A percentile compares a stretch with the other conserved stretches of the same genome.
These are phyloP conservation scores for Hyaloscypha bicolor DNA, from an alignment of 495 filamentous ascomycete genomes.

Conservation along the genomic window DNA sequence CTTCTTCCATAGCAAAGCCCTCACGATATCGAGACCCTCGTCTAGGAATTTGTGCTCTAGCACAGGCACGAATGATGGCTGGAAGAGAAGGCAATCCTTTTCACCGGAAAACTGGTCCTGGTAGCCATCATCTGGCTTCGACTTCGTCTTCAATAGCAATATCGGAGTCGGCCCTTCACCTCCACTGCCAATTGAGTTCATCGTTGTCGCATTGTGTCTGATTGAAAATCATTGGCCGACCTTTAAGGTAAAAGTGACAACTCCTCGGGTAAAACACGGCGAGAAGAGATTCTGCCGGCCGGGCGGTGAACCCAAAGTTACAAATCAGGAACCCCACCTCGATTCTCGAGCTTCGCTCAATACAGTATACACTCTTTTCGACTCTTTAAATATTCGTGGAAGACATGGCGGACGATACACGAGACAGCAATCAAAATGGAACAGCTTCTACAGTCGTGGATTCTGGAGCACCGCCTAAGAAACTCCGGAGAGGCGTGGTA, in stretches of 20 bases:
- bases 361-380: slow-evolving; percentile 1
- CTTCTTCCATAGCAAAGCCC: slow-evolving; percentile 37
- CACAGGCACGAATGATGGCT: slow-evolving; percentile 79
- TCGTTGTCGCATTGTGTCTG: slow-evolving; percentile 22
- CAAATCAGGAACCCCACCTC: neutral
- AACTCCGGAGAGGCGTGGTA: slow-evolving; percentile 75
- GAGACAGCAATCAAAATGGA: slow-evolving; percentile 12
- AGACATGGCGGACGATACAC: slow-evolving; percentile 32
- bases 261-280: neutral
- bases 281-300: neutral
- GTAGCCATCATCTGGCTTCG: slow-evolving; percentile 77
- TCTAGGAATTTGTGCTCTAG: slow-evolving; percentile 68
- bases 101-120: slow-evolving; percentile 66
- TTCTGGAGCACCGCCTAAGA: slow-evolving; percentile 37
- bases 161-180: slow-evolving; percentile 51
- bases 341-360: neutral
- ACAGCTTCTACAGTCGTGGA: slow-evolving; percentile 8
- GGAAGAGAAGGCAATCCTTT: slow-evolving; percentile 40
- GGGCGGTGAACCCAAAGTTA: neutral
- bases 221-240: neutral
- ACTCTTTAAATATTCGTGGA: neutral
- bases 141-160: slow-evolving; percentile 86
- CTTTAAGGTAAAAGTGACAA: neutral
- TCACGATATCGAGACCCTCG: slow-evolving; percentile 43
- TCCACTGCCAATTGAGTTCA: slow-evolving; percentile 10